Conservation (phyloP, 495 filamentous ascomycete species). For the Pyrenopolyporus hunteri region DNA sequence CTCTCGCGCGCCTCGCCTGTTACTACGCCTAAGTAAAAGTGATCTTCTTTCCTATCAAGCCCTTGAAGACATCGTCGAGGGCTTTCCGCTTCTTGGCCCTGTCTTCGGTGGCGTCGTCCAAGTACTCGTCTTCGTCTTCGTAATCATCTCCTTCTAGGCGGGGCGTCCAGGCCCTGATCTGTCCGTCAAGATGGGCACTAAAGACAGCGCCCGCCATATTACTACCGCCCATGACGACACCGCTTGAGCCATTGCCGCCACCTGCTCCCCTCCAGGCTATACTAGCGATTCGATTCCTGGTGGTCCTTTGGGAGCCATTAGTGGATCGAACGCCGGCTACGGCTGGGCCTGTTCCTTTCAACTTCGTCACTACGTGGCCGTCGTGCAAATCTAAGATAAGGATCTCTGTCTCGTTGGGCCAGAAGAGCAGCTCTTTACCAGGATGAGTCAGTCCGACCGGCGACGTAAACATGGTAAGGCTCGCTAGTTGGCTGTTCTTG, state of each 20-base stretch:
- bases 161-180: constrained; percentile 64
- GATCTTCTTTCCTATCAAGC: constrained; percentile 60
- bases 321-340: constrained; percentile 50
- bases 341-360: constrained; percentile 64
- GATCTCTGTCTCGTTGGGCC: constrained; percentile 78
- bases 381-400: constrained; percentile 76
- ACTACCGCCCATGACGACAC: constrained; percentile 50
- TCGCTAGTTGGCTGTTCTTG: constrained; percentile 71
- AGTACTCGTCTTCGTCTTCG: constrained; percentile 48
- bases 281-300: constrained; percentile 67
- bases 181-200: constrained; percentile 64
- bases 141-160: constrained; percentile 54
- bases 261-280: constrained; percentile 70
- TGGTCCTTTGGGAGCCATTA: constrained; percentile 46
- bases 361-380: constrained; percentile 71
- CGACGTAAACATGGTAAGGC: constrained; percentile 64
- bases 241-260: constrained; percentile 49
- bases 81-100: constrained; percentile 63
- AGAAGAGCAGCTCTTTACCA: constrained; percentile 70
- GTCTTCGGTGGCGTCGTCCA: constrained; percentile 40
- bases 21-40: constrained; percentile 50
- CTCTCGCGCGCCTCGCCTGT: background rate
- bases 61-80: constrained; percentile 62
- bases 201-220: constrained; percentile 58
- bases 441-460: constrained; percentile 58